phyloP scores from a whole-genome alignment of 768 basidiomycete species.

The Ramaria rubella region DNA sequence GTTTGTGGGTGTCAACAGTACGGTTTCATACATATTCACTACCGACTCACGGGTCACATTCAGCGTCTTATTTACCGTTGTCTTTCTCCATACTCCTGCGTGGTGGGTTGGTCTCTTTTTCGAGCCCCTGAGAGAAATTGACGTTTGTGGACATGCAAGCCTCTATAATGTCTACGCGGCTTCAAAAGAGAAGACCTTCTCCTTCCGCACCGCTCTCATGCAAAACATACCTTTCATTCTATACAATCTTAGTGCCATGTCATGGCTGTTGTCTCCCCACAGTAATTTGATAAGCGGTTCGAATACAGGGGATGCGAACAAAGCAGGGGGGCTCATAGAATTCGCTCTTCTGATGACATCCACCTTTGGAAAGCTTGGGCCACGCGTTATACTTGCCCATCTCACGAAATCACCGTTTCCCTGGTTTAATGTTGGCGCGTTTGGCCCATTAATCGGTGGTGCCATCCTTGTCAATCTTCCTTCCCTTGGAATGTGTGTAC shows the following conservation, averaged over 20 bases:
- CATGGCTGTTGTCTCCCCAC: conserved; percentile 12
- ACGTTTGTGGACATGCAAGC: background rate
- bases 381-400: conserved; percentile 13
- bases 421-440: conserved; percentile 11
- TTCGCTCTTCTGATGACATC: conserved; percentile 12
- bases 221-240: conserved; percentile 8
- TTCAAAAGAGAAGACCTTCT: background rate
- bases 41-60: background rate
- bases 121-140: too few species aligned
- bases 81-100: conserved; percentile 9
- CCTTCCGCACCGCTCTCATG: conserved; percentile 4
- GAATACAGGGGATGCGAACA: background rate
- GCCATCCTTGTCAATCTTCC: conserved; percentile 8
- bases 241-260: conserved; percentile 6
- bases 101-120: conserved; percentile 6
- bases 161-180: conserved; percentile 9
- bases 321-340: conserved; percentile 10
- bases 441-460: conserved; percentile 9
- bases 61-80: conserved; percentile 8
- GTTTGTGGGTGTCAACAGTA: background rate
- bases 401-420: conserved; percentile 13
- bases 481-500: background rate
- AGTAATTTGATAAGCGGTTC: conserved; percentile 1
- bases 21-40: background rate
- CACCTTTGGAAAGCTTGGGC: conserved; percentile 14